phyloP scores from a whole-genome alignment of 1,284 basidiomycete genomes.

The Trametes hirsuta region DNA sequence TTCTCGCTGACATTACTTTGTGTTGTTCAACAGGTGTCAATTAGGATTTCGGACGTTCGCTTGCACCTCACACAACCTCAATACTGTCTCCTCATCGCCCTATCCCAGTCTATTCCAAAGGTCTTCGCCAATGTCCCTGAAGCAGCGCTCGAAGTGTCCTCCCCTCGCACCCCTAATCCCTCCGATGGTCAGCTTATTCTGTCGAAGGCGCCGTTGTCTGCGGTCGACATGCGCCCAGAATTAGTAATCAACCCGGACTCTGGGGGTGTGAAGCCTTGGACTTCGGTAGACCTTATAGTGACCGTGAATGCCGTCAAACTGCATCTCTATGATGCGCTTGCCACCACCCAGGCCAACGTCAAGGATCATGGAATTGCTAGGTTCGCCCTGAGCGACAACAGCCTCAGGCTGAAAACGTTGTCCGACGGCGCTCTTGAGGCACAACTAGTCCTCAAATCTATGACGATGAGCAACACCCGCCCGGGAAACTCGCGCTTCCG shows the following conservation, averaged over 20 bases:
- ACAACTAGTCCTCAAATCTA: constrained; percentile 86
- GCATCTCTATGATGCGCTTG: constrained; percentile 86
- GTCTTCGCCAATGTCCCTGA: constrained; percentile 57
- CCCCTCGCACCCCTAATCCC: constrained; percentile 4
- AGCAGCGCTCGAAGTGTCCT: constrained; percentile 24
- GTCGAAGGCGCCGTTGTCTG: constrained; percentile 4
- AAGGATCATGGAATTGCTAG: constrained; percentile 84
- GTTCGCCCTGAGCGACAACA: constrained; percentile 84
- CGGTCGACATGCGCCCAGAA: constrained; percentile 63
- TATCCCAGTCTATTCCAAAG: constrained; percentile 78
- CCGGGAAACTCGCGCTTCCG: constrained; percentile 86
- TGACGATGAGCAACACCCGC: constrained; percentile 90
- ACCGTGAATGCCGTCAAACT: constrained; percentile 79
- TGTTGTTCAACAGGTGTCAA: constrained; percentile 51
- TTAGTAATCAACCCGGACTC: constrained; percentile 39
- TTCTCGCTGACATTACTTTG: not conserved
- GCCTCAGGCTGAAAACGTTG: constrained; percentile 82
- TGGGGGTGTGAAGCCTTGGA: constrained; percentile 48
- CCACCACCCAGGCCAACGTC: constrained; percentile 62
- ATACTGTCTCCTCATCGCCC: constrained; percentile 76
- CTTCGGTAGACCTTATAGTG: constrained; percentile 79
- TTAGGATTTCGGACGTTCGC: constrained; percentile 90
- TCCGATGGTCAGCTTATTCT: not conserved
- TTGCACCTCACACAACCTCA: constrained; percentile 91
- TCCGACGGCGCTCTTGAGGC: constrained; percentile 86